Evolutionary conservation across 768 basidiomycete genomes (phyloP).

Genomic region (Austroboletus festivus): DNA sequence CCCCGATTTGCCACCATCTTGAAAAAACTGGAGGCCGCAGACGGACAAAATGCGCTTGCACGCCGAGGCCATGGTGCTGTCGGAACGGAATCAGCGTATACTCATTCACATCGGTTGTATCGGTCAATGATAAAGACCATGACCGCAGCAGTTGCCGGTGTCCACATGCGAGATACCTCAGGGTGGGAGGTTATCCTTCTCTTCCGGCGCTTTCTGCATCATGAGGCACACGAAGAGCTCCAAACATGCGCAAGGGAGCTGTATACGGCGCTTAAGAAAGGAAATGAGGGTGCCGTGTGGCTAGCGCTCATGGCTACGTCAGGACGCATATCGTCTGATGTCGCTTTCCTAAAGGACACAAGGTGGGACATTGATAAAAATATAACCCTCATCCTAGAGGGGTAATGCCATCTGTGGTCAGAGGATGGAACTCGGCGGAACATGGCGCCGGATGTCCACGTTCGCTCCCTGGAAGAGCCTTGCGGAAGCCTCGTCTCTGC

Average conservation of each 20-base stretch:
- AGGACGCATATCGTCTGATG: slow-evolving; percentile 38
- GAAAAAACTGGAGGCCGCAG: slow-evolving; percentile 55
- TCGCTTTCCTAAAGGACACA: slow-evolving; percentile 50
- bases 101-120: slow-evolving; percentile 78
- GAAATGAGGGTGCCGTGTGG: slow-evolving; percentile 86
- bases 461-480: slow-evolving; percentile 75
- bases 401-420: slow-evolving; percentile 20
- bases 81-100: slow-evolving; percentile 70
- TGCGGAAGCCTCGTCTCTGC: slow-evolving; percentile 83
- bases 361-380: slow-evolving; percentile 62
- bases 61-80: slow-evolving; percentile 49
- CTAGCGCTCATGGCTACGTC: slow-evolving; percentile 59
- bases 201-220: slow-evolving; percentile 75
- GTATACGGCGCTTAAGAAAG: slow-evolving; percentile 54
- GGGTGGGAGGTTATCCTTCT: slow-evolving; percentile 79
- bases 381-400: slow-evolving; percentile 27
- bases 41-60: slow-evolving; percentile 63
- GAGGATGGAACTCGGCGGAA: slow-evolving; percentile 37
- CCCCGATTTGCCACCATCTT: slow-evolving; percentile 72
- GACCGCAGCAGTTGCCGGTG: slow-evolving; percentile 58
- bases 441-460: slow-evolving; percentile 72
- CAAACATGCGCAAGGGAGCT: slow-evolving; percentile 63
- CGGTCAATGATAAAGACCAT: slow-evolving; percentile 74
- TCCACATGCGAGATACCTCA: slow-evolving; percentile 66
- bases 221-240: slow-evolving; percentile 67